Evolutionary conservation across 1,284 basidiomycete species (phyloP).

Genomic region (Apiotrichum gamsii): DNA sequence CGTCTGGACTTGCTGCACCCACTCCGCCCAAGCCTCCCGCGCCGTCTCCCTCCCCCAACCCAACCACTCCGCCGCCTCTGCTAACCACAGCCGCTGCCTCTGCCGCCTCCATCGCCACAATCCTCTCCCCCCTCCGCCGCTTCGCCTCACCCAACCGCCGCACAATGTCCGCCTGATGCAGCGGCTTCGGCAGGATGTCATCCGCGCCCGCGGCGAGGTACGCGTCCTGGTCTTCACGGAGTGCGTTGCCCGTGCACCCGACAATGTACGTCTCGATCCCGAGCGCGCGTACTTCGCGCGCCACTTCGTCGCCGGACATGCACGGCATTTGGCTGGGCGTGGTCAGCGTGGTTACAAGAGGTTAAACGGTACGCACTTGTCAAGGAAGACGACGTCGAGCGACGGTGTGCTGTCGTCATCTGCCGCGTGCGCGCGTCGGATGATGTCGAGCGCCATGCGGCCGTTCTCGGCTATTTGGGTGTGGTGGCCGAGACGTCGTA

Average conservation of each 20-base stretch:
- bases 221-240: slow-evolving; percentile 60
- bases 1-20: no score
- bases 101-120: no score
- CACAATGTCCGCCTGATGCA: slow-evolving; percentile 38
- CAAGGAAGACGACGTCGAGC: slow-evolving; percentile 14
- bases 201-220: slow-evolving; percentile 72
- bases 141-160: not conserved
- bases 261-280: slow-evolving; percentile 69
- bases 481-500: slow-evolving; percentile 67
- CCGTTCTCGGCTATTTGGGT: slow-evolving; percentile 84
- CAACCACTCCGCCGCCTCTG: no score
- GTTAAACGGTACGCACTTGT: slow-evolving; percentile 11
- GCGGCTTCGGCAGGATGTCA: slow-evolving; percentile 39
- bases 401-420: not conserved
- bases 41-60: not conserved
- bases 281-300: slow-evolving; percentile 59
- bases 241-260: slow-evolving; percentile 59
- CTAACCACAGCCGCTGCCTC: not conserved
- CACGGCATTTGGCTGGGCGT: slow-evolving; percentile 54
- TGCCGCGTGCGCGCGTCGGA: slow-evolving; percentile 38
- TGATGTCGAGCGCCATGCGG: slow-evolving; percentile 67
- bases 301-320: slow-evolving; percentile 68
- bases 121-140: not conserved
- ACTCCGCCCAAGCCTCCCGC: not conserved
- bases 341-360: not conserved